Evolutionary conservation across 139 green algal genomes (phyloP), one percentile per base, ranked within the genome.

Genomic region (Picochlorum sp.): DNA sequence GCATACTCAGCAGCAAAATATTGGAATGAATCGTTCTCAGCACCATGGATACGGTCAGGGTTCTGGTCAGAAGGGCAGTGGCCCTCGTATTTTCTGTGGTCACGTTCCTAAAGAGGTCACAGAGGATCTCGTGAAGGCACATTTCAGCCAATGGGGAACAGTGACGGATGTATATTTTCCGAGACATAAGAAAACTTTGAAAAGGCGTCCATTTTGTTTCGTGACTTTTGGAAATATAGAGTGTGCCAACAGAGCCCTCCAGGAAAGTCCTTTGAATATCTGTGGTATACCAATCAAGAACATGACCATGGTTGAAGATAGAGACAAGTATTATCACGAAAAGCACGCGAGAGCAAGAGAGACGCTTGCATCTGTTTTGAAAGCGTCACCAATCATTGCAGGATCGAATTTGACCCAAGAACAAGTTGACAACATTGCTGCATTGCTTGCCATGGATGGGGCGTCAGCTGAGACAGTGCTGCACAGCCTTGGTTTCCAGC

Each of bases 91-190:
- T 15, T 78, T 78, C 24, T 74, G 66, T 28, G 71, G 71, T 24
- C 71, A 78, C 18, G 71, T 78, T 9, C 71, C 71, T 20, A 78
- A 78, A 66, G 71, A 78, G 32, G 73, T 67, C n/a, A 72, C 64
- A n/a, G 73, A 79, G n/a, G 63, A 72, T 30, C 50, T 72, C n/a
- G 73, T 79, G 15, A 61, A 56, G 7, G 23, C 51, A 4, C 73
- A 79, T 51, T 79, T 79, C 18, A 67, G 49, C 41, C 45, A 49
- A 20, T 79, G 67, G 67, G 73, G 73, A 21, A 52, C 49, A 26
- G 73, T 79, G 16, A 68, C 56, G 6, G 73, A 79, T 45, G 73
- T 79, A 8, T 79, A 79, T 67, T 79, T 79, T 28, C 73, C 73
- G 3, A 37, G 67, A 26, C 67, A 79, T 58, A 71, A 71, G 57